phyloP scores from a whole-genome alignment of 2,329 filamentous ascomycete genomes.

The Clarireedia monteithiana region DNA sequence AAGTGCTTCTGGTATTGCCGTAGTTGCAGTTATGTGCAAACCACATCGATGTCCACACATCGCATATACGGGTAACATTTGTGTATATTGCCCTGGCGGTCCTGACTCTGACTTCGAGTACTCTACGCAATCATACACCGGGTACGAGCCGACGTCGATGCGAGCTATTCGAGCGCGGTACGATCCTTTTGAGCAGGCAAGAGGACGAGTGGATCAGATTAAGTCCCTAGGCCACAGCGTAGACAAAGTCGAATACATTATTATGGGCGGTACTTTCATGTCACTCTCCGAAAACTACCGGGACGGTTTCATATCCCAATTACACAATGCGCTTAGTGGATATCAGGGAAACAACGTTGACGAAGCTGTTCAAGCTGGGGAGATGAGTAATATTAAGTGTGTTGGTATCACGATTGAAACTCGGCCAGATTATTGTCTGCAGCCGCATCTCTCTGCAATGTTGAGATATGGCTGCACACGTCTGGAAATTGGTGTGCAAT shows the following conservation, averaged over 20 bases:
- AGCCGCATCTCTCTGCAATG: slow-evolving; percentile 94
- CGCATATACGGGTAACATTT: slow-evolving; percentile 97
- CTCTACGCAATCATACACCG: slow-evolving; percentile 96
- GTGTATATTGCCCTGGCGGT: slow-evolving; percentile 95
- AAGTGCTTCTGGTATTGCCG: slow-evolving; percentile 92
- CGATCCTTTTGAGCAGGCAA: slow-evolving; percentile 94
- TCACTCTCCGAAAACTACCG: slow-evolving; percentile 83
- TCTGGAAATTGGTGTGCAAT: slow-evolving; percentile 91
- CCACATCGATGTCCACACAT: slow-evolving; percentile 97
- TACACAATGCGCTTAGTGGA: slow-evolving; percentile 93
- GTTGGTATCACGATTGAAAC: slow-evolving; percentile 99
- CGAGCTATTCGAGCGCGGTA: slow-evolving; percentile 93
- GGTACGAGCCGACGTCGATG: slow-evolving; percentile 98
- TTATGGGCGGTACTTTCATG: slow-evolving; percentile 99
- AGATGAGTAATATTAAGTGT: slow-evolving; percentile 96
- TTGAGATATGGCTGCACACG: slow-evolving; percentile 95
- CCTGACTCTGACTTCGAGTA: slow-evolving; percentile 99
- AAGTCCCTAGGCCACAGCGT: slow-evolving; percentile 93
- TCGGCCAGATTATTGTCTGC: slow-evolving; percentile 89
- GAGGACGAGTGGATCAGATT: slow-evolving; percentile 93
- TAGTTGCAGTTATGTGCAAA: slow-evolving; percentile 99
- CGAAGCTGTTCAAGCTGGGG: slow-evolving; percentile 86
- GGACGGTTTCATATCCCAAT: slow-evolving; percentile 87
- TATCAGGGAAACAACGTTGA: slow-evolving; percentile 94
- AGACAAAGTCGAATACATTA: slow-evolving; percentile 99